Conservation (phyloP, 116 monocot genomes). For the Trichopus zeylanicus region DNA sequence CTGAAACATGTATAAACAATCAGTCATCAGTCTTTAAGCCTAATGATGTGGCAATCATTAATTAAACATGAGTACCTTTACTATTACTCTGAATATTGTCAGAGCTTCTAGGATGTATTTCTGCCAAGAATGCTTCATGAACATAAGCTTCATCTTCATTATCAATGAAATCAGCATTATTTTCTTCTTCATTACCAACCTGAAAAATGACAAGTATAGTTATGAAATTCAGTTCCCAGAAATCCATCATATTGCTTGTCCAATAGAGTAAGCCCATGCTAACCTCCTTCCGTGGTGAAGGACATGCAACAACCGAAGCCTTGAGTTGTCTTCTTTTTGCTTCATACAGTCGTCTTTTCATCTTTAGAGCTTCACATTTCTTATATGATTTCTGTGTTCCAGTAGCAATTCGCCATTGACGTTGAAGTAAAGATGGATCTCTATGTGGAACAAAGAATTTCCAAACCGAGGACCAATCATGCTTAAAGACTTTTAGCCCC, state of each 20-base stretch:
- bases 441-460: constrained; percentile 77
- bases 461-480: constrained; percentile 87
- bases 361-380: constrained; percentile 49
- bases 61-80: no score
- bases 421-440: constrained; percentile 82
- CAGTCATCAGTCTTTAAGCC: no score
- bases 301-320: no score
- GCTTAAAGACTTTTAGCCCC: constrained; percentile 82
- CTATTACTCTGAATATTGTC: constrained; percentile 23
- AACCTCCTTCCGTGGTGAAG: no score
- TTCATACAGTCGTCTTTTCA: constrained; percentile 72
- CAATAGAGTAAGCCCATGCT: constrained; percentile 9
- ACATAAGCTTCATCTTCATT: constrained; percentile 85
- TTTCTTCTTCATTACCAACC: constrained; percentile 40
- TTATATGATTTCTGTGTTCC: constrained; percentile 89
- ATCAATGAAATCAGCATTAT: constrained; percentile 37
- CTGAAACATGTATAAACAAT: no score
- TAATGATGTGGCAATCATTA: no score
- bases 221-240: neutral
- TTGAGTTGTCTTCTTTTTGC: constrained; percentile 71
- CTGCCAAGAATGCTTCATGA: constrained; percentile 90
- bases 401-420: constrained; percentile 83
- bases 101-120: constrained; percentile 27
- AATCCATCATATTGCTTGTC: neutral
- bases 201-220: constrained; percentile 5